Evolutionary conservation across 169 alveolate genomes (phyloP).

Genomic region (Plasmodium malariae): DNA sequence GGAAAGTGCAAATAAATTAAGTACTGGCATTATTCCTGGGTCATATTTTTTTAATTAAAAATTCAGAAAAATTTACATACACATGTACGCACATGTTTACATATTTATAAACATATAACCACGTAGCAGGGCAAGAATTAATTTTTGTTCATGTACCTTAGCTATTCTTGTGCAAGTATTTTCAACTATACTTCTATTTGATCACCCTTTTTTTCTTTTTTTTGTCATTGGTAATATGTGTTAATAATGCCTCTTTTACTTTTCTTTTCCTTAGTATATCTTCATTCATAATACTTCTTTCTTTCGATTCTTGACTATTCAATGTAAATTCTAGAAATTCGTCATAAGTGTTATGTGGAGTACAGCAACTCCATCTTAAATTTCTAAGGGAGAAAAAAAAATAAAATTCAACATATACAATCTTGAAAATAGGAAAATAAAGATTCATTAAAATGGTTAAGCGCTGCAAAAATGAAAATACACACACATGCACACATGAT

Average conservation of each 20-base stretch:
- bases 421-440: neutral
- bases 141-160: too few relatives aligned
- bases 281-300: neutral
- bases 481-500: neutral
- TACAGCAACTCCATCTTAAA: constrained; percentile 49
- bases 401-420: neutral
- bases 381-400: constrained; percentile 13
- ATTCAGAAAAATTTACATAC: neutral
- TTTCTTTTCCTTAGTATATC: constrained; percentile 20
- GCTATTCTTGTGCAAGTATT: too few relatives aligned
- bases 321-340: constrained; percentile 43
- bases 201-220: constrained; percentile 20
- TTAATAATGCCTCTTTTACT: constrained; percentile 2
- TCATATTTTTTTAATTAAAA: too few relatives aligned
- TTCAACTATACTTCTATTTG: neutral
- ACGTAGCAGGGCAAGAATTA: too few relatives aligned
- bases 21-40: too few relatives aligned
- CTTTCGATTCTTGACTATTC: constrained; percentile 4
- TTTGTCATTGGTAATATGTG: neutral
- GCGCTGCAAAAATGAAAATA: neutral
- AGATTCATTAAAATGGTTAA: neutral
- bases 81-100: neutral
- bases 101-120: too few relatives aligned
- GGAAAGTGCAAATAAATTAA: too few relatives aligned
- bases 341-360: constrained; percentile 56